Evolutionary conservation across 192 early-diverging fungal species (phyloP), one percentile per base, ranked within the genome.

Genomic region (Chytriomyces sp.): DNA sequence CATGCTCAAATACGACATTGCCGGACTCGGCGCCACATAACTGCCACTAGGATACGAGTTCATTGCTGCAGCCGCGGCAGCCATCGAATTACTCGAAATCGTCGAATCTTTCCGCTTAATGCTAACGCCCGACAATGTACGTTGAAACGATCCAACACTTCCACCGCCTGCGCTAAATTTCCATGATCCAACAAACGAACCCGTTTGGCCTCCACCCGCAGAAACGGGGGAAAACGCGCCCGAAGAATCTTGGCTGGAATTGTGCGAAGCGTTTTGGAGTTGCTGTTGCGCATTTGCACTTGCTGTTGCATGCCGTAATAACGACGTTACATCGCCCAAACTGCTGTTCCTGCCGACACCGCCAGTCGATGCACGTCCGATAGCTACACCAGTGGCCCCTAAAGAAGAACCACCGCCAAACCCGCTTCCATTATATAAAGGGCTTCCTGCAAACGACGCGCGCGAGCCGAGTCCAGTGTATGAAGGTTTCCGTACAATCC

Each of bases 1-100:
- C 71, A 73, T 73, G 53, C 61, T 73, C 71, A 73, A 73, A 28
- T 73, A 73, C 13, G 24, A 43, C 71, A 73, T 73, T n/a, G 71
- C 71, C 1, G 71, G 71, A 62, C 71, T 73, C 2, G 23, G 59
- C 20, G 59, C 59, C 7, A 73, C 71, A 69, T 23, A 69, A 26
- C 68, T 69, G 5, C 68, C 45, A 8, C 26, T 11, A 1, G n/a
- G 2, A 70, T 50, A 67, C 9, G 46, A 23, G 43, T 67, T 57
- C 16, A 20, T 57, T 57, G 20, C 53, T 57, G 9, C 26, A 43
- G 13, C 71, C 60, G 35, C 24, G 1, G 11, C 18, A 35, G 28
- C 45, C 35, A 8, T 18, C 7, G 18, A 26, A n/a, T n/a, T 45
- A 7, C 18, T 18, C 60, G 16, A 47, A 18, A 28, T 26, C 35